Conservation (phyloP, 805 yeast species). For the Candida endomychidarum region DNA sequence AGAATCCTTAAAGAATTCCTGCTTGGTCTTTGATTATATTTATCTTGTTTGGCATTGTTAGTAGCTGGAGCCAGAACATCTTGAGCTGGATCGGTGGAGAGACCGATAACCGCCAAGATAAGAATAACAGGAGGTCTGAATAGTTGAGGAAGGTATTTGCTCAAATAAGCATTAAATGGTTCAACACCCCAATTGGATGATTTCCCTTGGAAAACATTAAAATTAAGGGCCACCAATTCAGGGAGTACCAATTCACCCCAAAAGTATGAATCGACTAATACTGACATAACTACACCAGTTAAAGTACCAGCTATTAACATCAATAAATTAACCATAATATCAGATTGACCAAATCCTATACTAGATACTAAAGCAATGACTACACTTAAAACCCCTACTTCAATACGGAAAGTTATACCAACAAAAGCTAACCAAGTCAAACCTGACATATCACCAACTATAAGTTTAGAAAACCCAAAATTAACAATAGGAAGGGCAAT, state of each 20-base stretch:
- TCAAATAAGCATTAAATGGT: slow-evolving; percentile 69
- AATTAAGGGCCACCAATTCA: slow-evolving; percentile 69
- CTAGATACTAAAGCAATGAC: slow-evolving; percentile 50
- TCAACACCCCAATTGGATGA: slow-evolving; percentile 82
- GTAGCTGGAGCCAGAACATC: slow-evolving; percentile 14
- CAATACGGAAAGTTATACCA: slow-evolving; percentile 71
- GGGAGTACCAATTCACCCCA: slow-evolving; percentile 70
- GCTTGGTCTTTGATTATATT: slow-evolving; percentile 28
- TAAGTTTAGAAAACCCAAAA: slow-evolving; percentile 49
- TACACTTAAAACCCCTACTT: slow-evolving; percentile 55
- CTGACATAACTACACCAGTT: slow-evolving; percentile 51
- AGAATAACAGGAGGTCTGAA: slow-evolving; percentile 49
- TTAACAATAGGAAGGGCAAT: slow-evolving; percentile 74
- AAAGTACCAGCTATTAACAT: slow-evolving; percentile 30
- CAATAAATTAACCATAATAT: slow-evolving; percentile 35
- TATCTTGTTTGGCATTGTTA: slow-evolving; percentile 14
- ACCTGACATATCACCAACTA: slow-evolving; percentile 49
- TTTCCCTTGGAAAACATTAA: slow-evolving; percentile 75
- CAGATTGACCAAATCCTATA: slow-evolving; percentile 46
- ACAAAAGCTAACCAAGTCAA: slow-evolving; percentile 58
- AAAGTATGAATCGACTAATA: slow-evolving; percentile 67
- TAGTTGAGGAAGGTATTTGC: slow-evolving; percentile 41
- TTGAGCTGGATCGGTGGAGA: slow-evolving; percentile 46
- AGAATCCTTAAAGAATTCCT: slow-evolving; percentile 44
- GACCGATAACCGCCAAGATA: slow-evolving; percentile 32